These are phyloP conservation scores for Zychaea mexicana DNA, from an alignment of 371 early-diverging fungal genomes.

Conservation along the genomic window DNA sequence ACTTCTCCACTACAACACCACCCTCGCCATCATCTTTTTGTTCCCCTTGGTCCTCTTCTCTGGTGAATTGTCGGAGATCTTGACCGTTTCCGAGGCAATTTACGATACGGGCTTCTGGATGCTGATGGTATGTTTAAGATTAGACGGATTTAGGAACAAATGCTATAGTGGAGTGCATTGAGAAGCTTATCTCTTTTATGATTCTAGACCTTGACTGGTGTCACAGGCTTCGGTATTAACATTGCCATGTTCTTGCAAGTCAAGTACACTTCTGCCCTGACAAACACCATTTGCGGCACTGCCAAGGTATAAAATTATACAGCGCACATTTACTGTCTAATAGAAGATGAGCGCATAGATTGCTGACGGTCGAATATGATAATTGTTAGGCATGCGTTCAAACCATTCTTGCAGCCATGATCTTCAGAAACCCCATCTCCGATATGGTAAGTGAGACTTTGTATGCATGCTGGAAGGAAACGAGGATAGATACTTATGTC, in stretches of 20 bases:
- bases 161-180: background rate
- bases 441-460: slow-evolving; percentile 47
- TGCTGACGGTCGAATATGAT: no score
- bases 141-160: background rate
- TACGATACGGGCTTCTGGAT: slow-evolving; percentile 65
- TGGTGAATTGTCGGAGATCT: slow-evolving; percentile 62
- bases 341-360: no score
- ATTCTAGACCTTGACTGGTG: slow-evolving; percentile 60
- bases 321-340: no score
- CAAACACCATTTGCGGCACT: slow-evolving; percentile 80
- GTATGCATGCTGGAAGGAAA: background rate
- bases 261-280: slow-evolving; percentile 77
- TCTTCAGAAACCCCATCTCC: slow-evolving; percentile 70
- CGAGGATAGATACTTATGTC: background rate
- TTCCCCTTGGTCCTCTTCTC: slow-evolving; percentile 63
- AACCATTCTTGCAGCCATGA: slow-evolving; percentile 68
- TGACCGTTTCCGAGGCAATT: slow-evolving; percentile 40
- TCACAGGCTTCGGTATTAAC: slow-evolving; percentile 76
- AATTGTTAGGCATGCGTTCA: slow-evolving; percentile 61
- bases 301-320: slow-evolving; percentile 55
- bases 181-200: background rate
- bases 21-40: slow-evolving; percentile 64
- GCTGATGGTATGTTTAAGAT: slow-evolving; percentile 53
- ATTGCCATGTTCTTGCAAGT: slow-evolving; percentile 80
- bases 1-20: slow-evolving; percentile 74